Evolutionary conservation across 2,329 filamentous ascomycete genomes (phyloP).

Genomic region (Arthrobotrys entomopaga): DNA sequence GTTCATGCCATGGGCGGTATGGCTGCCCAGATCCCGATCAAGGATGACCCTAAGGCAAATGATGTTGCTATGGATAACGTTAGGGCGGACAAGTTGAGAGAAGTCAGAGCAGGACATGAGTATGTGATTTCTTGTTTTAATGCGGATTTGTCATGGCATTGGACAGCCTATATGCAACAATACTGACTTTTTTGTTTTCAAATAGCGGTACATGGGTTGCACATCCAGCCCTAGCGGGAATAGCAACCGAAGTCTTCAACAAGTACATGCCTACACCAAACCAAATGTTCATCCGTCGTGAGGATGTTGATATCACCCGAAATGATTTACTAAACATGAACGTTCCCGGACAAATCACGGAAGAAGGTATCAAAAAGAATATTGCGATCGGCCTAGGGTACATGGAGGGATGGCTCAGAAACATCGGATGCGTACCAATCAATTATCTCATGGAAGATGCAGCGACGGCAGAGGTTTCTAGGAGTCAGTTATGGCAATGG

Average conservation of each 20-base stretch:
- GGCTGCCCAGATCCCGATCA: slow-evolving; percentile 99
- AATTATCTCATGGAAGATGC: slow-evolving; percentile 99
- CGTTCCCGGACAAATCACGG: slow-evolving; percentile 88
- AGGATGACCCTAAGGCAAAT: slow-evolving; percentile 89
- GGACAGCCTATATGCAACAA: background rate
- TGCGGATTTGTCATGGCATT: too few species aligned
- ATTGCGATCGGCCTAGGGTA: slow-evolving; percentile 95
- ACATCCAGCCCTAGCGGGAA: slow-evolving; percentile 87
- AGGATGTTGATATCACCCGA: slow-evolving; percentile 84
- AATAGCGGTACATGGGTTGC: slow-evolving; percentile 82
- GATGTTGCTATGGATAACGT: slow-evolving; percentile 94
- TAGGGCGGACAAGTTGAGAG: slow-evolving; percentile 92
- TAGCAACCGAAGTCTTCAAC: slow-evolving; percentile 94
- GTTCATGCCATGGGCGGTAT: slow-evolving; percentile 99
- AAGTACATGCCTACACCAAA: slow-evolving; percentile 98
- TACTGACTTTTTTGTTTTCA: slow-evolving; percentile 7
- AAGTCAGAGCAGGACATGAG: slow-evolving; percentile 95
- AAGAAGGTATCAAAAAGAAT: slow-evolving; percentile 96
- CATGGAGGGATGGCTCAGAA: slow-evolving; percentile 98
- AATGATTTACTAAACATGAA: slow-evolving; percentile 99
- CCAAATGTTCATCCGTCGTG: slow-evolving; percentile 88
- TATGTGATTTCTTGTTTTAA: slow-evolving; percentile 60
- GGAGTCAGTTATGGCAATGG: slow-evolving; percentile 90
- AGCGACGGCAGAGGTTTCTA: slow-evolving; percentile 93
- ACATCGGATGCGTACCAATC: slow-evolving; percentile 94